Evolutionary conservation across 306 rosid genomes (phyloP).

Genomic region (Sicyos baderoa): DNA sequence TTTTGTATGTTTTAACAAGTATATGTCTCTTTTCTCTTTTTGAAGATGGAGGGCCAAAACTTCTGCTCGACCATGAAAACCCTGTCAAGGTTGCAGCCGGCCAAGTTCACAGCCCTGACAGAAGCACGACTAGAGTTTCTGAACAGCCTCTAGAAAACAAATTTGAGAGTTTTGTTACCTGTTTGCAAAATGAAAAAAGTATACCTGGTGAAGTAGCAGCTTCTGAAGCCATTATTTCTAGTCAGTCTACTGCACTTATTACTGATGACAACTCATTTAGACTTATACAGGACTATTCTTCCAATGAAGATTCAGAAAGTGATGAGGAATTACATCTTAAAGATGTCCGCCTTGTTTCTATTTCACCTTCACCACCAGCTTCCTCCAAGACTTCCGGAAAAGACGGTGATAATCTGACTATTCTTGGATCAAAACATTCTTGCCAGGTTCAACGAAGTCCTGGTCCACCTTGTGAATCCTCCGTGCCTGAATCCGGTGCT

Average conservation of each 20-base stretch:
- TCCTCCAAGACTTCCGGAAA: slow-evolving; percentile 25
- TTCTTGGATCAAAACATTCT: slow-evolving; percentile 26
- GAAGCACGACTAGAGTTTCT: neutral
- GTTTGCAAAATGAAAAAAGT: neutral
- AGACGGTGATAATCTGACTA: slow-evolving; percentile 29
- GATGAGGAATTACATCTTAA: slow-evolving; percentile 29
- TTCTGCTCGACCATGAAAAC: slow-evolving; percentile 25
- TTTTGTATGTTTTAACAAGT: slow-evolving; percentile 1
- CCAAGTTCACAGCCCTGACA: slow-evolving; percentile 20
- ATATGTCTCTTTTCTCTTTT: neutral
- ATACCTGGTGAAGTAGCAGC: slow-evolving; percentile 18
- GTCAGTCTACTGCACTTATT: slow-evolving; percentile 27
- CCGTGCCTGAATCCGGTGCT: slow-evolving; percentile 27
- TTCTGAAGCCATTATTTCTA: slow-evolving; percentile 27
- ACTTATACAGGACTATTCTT: slow-evolving; percentile 81
- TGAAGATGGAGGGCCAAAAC: slow-evolving; percentile 35
- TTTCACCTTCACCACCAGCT: slow-evolving; percentile 28
- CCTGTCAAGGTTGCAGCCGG: slow-evolving; percentile 26
- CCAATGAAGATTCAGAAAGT: slow-evolving; percentile 63
- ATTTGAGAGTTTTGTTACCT: slow-evolving; percentile 10
- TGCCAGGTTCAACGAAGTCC: slow-evolving; percentile 23
- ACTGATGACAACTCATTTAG: slow-evolving; percentile 54
- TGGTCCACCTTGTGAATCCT: slow-evolving; percentile 27
- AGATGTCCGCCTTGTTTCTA: slow-evolving; percentile 29
- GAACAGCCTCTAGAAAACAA: slow-evolving; percentile 15